These are phyloP conservation scores for Lavandula angustifolia DNA, from an alignment of 257 asterid species.

Conservation along the genomic window DNA sequence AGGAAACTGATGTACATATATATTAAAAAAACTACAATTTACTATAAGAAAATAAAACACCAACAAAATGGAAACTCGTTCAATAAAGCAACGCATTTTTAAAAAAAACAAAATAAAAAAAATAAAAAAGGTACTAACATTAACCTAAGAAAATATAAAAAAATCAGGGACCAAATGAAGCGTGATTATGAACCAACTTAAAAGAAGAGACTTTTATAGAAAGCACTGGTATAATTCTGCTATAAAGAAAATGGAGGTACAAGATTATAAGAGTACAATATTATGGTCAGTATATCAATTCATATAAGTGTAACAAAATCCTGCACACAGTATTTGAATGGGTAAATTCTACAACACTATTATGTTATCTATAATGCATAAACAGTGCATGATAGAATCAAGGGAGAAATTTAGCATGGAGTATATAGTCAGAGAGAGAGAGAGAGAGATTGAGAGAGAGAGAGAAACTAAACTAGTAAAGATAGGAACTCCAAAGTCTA, in stretches of 20 bases:
- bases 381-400: slow-evolving; percentile 37
- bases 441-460: too few species aligned
- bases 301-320: slow-evolving; percentile 27
- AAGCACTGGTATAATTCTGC: not conserved
- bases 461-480: slow-evolving; percentile 40
- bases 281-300: slow-evolving; percentile 17
- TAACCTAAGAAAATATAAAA: not conserved
- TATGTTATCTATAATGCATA: slow-evolving; percentile 45
- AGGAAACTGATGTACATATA: too few species aligned
- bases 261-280: slow-evolving; percentile 10
- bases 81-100: too few species aligned
- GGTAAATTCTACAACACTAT: slow-evolving; percentile 31
- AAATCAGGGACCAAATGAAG: not conserved
- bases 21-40: too few species aligned
- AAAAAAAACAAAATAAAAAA: too few species aligned
- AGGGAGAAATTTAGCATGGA: slow-evolving; percentile 32
- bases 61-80: too few species aligned
- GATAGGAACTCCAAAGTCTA: slow-evolving; percentile 36
- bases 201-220: not conserved
- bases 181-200: not conserved
- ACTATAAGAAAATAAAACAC: too few species aligned
- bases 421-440: slow-evolving; percentile 41
- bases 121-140: too few species aligned
- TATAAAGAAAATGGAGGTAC: not conserved
- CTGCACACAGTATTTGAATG: slow-evolving; percentile 35